A percentile compares a stretch with the other conserved stretches of the same genome.
Conservation (phyloP, 495 filamentous ascomycete genomes). For the Aspergillus heteromorphus region DNA sequence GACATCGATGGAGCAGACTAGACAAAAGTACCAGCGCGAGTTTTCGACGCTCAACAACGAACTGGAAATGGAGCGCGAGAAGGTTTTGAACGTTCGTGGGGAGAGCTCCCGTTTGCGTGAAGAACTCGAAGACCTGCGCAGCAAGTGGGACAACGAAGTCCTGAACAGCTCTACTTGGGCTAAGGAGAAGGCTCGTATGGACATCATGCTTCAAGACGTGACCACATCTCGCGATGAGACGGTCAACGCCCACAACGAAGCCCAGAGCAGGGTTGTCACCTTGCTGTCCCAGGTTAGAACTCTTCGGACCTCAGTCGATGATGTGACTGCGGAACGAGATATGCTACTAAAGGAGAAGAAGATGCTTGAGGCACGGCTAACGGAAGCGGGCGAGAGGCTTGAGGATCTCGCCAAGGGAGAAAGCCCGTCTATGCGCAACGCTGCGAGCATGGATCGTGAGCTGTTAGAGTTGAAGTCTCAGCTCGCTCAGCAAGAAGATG, state of each 20-base stretch:
- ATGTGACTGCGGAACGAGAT: conserved; percentile 80
- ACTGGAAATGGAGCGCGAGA: conserved; percentile 88
- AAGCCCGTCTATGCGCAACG: conserved; percentile 85
- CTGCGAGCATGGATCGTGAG: conserved; percentile 83
- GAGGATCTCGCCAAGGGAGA: conserved; percentile 85
- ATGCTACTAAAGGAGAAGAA: conserved; percentile 83
- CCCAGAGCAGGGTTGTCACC: conserved; percentile 83
- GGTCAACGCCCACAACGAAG: conserved; percentile 87
- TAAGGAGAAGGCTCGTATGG: conserved; percentile 91
- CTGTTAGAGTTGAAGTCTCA: conserved; percentile 84
- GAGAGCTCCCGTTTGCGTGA: conserved; percentile 77
- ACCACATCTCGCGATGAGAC: conserved; percentile 89
- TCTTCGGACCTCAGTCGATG: conserved; percentile 79
- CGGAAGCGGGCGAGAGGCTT: conserved; percentile 84
- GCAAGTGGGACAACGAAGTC: conserved; percentile 98
- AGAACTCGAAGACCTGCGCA: conserved; percentile 89
- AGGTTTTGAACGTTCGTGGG: conserved; percentile 60
- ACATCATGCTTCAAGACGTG: conserved; percentile 85
- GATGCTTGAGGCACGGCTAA: conserved; percentile 76
- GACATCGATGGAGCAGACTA: conserved; percentile 90
- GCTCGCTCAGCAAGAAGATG: conserved; percentile 89
- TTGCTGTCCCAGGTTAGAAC: conserved; percentile 87
- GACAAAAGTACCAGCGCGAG: conserved; percentile 94
- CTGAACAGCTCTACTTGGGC: conserved; percentile 97
- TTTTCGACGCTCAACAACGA: conserved; percentile 85